Evolutionary conservation across 2,329 filamentous ascomycete genomes (phyloP), one percentile per base, ranked within the genome.

Genomic region (Colletotrichum liaoningense): DNA sequence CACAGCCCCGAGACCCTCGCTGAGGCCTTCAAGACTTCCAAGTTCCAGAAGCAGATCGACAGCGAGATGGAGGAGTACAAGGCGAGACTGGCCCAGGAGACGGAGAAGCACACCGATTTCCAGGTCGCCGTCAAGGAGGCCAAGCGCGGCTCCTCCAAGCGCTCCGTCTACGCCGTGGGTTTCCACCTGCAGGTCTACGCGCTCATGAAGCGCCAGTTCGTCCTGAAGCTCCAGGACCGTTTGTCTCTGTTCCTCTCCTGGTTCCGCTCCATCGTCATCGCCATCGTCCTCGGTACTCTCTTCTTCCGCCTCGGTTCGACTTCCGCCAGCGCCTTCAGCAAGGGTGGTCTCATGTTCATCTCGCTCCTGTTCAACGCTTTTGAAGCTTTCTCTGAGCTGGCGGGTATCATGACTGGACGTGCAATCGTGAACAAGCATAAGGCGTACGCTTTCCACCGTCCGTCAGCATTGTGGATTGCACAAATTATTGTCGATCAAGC

Each of bases 351-450:
- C 1, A 86, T 97, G 63, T 97, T 97, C 83, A 91, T 95, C 67
- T 86, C 93, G 26, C 88, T 97, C 1, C 84, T 97, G 5, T 96
- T 96, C 87, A 96, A 96, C 80, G 93, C 93, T n/a, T 96, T 97
- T 82, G 92, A 95, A 79, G 93, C 94, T 28, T 95, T 97, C 79
- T 90, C 92, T 0, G 94, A 97, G 81, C 83, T 97, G 0, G 93
- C 88, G 0, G 88, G 88, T 12, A 93, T 93, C 1, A 96, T 97
- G 93, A 84, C 92, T 19, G 94, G 93, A 1, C 88, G 95, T 9
- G 88, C 92, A 0, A 93, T 97, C 49, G 89, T 97, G 73, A 94
- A 95, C 80, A 97, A 97, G 80, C 95, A 97, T 81, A 91, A 93
- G 70, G 92, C 93, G 0, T 97, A 94, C 77, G 93, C 94, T 0